These are phyloP conservation scores for Boletus patriciae DNA, from an alignment of 768 basidiomycete species.

Conservation along the genomic window DNA sequence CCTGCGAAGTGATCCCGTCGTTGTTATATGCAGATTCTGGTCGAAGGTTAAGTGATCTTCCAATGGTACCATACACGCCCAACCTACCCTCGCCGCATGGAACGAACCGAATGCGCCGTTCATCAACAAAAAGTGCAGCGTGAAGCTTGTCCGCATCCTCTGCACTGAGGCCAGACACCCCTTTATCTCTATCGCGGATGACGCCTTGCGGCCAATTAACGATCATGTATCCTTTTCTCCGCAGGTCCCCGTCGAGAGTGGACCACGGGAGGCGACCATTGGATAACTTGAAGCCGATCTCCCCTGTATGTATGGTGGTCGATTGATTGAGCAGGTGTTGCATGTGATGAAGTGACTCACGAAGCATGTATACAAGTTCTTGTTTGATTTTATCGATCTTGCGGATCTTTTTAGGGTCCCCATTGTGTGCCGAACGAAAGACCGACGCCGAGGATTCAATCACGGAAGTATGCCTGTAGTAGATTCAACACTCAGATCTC, in stretches of 20 bases:
- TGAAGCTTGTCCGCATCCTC: slow-evolving; percentile 7
- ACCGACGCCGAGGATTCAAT: not conserved
- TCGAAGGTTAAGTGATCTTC: not conserved
- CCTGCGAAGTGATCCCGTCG: too few species aligned
- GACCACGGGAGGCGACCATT: not conserved
- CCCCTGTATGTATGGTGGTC: not conserved
- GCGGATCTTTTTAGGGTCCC: not conserved
- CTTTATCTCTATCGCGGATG: not conserved
- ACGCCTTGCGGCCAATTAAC: slow-evolving; percentile 7
- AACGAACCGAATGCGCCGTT: not conserved
- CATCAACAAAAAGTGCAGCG: slow-evolving; percentile 4
- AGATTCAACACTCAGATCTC: not conserved
- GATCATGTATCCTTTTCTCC: not conserved
- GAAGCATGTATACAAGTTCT: slow-evolving; percentile 6
- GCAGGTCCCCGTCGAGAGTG: not conserved
- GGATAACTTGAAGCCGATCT: not conserved
- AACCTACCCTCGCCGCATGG: not conserved
- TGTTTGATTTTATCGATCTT: slow-evolving; percentile 6
- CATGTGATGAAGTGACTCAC: not conserved
- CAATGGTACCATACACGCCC: not conserved
- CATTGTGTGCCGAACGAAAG: not conserved
- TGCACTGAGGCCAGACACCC: not conserved
- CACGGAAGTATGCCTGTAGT: not conserved
- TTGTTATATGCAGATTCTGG: not conserved
- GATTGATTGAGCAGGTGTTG: too few species aligned